These are phyloP conservation scores for Hymenoscyphus repandus DNA, from an alignment of 2,329 filamentous ascomycete genomes.

Conservation along the genomic window DNA sequence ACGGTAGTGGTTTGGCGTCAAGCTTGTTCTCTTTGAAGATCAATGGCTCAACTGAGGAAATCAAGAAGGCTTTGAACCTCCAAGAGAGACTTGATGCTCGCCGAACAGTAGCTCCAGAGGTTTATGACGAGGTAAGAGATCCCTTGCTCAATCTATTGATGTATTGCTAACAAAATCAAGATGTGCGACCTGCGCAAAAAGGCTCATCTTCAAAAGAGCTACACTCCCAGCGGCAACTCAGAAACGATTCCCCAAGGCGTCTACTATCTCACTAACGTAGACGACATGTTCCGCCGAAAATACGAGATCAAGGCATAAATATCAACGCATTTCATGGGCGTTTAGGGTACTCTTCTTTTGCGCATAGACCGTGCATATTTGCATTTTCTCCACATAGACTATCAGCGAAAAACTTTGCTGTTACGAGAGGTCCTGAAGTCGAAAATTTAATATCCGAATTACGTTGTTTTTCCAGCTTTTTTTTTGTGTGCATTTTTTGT, in stretches of 20 bases:
- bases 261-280: constrained; percentile 76
- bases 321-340: no score
- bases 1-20: constrained; percentile 67
- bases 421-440: no score
- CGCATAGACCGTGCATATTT: no score
- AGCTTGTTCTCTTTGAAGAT: constrained; percentile 70
- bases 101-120: constrained; percentile 61
- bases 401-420: no score
- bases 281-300: constrained; percentile 80
- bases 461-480: no score
- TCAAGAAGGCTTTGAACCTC: constrained; percentile 65
- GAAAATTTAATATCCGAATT: no score
- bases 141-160: neutral
- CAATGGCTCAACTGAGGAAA: constrained; percentile 62
- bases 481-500: no score
- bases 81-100: constrained; percentile 62
- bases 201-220: constrained; percentile 78
- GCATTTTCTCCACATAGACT: no score
- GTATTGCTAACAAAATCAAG: constrained; percentile 36
- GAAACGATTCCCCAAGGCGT: constrained; percentile 62
- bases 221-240: constrained; percentile 60
- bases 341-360: no score
- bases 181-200: constrained; percentile 79
- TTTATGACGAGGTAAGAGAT: constrained; percentile 64
- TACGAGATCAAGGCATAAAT: constrained; percentile 59